These are phyloP conservation scores for Heterobasidion parviporum DNA, from an alignment of 1,284 basidiomycete genomes.

Conservation along the genomic window DNA sequence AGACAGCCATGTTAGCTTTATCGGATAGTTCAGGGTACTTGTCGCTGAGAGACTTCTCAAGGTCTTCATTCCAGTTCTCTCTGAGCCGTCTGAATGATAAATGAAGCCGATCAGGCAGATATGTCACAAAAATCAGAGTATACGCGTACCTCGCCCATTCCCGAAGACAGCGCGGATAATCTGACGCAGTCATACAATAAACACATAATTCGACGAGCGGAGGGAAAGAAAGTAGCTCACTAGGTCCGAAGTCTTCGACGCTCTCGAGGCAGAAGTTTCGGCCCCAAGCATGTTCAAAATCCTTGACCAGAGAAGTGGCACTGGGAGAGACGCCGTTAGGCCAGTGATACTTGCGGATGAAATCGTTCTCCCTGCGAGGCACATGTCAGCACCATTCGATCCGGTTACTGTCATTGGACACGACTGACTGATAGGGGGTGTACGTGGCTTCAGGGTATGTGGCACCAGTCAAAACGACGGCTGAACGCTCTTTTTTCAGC, in stretches of 20 bases:
- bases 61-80: slow-evolving; percentile 47
- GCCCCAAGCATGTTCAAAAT: slow-evolving; percentile 54
- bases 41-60: slow-evolving; percentile 27
- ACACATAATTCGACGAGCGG: background rate
- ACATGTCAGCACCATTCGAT: background rate
- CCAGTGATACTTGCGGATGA: slow-evolving; percentile 90
- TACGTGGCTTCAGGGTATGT: slow-evolving; percentile 80
- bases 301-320: slow-evolving; percentile 65
- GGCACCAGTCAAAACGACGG: slow-evolving; percentile 70
- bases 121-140: slow-evolving; percentile 38
- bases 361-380: slow-evolving; percentile 63
- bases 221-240: slow-evolving; percentile 21
- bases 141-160: slow-evolving; percentile 66
- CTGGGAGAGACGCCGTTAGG: slow-evolving; percentile 85
- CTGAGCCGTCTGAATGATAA: slow-evolving; percentile 40
- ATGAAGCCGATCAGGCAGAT: slow-evolving; percentile 16
- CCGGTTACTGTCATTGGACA: background rate
- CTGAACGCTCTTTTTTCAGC: slow-evolving; percentile 62
- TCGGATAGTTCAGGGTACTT: slow-evolving; percentile 51
- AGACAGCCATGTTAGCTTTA: slow-evolving; percentile 44
- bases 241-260: slow-evolving; percentile 82
- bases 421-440: slow-evolving; percentile 52
- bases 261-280: slow-evolving; percentile 76
- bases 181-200: slow-evolving; percentile 22
- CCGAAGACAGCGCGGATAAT: slow-evolving; percentile 85